phyloP scores from a whole-genome alignment of 1,139 yeast genomes.

The Zygoascus hellenicus region DNA sequence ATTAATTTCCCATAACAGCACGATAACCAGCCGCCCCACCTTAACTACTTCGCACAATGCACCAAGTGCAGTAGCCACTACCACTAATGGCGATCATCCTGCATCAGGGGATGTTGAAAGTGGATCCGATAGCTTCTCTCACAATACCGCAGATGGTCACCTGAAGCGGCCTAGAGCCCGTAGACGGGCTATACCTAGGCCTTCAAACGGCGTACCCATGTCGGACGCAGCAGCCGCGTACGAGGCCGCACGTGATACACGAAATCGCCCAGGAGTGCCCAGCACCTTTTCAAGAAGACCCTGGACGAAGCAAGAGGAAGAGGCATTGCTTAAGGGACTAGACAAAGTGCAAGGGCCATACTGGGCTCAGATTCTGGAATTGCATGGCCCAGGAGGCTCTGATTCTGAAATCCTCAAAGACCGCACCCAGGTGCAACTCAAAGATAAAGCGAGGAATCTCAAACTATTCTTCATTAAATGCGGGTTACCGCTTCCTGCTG shows the following conservation, averaged over 20 bases:
- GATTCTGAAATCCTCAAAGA: slow-evolving; percentile 77
- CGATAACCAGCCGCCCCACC: background rate
- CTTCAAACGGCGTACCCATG: slow-evolving; percentile 5
- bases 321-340: slow-evolving; percentile 74
- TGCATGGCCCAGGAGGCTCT: slow-evolving; percentile 90
- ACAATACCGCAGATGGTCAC: background rate
- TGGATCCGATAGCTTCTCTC: background rate
- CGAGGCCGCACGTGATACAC: slow-evolving; percentile 23
- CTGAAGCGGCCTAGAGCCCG: background rate
- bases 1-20: slow-evolving; percentile 7
- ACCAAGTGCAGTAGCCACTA: background rate
- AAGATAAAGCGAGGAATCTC: slow-evolving; percentile 95
- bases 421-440: slow-evolving; percentile 83
- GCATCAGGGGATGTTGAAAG: background rate
- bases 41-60: too few relatives aligned
- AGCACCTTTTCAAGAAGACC: slow-evolving; percentile 37
- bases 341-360: slow-evolving; percentile 76
- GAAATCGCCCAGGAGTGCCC: slow-evolving; percentile 7
- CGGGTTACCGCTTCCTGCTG: slow-evolving; percentile 59
- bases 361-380: slow-evolving; percentile 84
- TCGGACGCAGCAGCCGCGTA: slow-evolving; percentile 23
- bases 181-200: background rate
- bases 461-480: slow-evolving; percentile 71
- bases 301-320: slow-evolving; percentile 89
- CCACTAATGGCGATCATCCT: background rate